Evolutionary conservation across 2,329 filamentous ascomycete genomes (phyloP).

Genomic region (Colletotrichum salicis): DNA sequence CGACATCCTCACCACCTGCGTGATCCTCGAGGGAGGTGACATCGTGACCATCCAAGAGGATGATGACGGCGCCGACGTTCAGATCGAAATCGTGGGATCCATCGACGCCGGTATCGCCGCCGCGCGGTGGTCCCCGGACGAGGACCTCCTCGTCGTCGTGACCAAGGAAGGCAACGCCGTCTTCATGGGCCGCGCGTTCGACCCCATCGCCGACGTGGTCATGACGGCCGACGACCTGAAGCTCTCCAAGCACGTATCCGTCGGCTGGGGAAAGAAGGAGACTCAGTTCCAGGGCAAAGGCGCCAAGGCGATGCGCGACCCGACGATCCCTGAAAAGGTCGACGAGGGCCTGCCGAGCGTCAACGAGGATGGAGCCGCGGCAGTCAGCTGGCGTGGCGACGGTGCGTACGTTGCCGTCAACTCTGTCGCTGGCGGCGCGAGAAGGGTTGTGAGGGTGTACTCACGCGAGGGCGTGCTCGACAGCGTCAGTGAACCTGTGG

Average conservation of each 20-base stretch:
- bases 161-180: conserved; percentile 83
- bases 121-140: conserved; percentile 93
- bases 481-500: conserved; percentile 93
- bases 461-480: conserved; percentile 90
- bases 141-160: conserved; percentile 86
- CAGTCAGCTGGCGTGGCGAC: conserved; percentile 93
- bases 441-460: conserved; percentile 89
- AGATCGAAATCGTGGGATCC: conserved; percentile 94
- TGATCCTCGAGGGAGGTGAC: conserved; percentile 90
- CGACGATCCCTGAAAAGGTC: conserved; percentile 91
- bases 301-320: conserved; percentile 86
- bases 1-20: conserved; percentile 79
- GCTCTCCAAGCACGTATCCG: conserved; percentile 92
- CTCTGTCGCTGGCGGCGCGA: conserved; percentile 72
- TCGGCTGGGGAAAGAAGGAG: conserved; percentile 98
- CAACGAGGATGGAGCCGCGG: conserved; percentile 76
- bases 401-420: conserved; percentile 92
- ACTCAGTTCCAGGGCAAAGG: conserved; percentile 96
- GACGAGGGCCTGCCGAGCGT: conserved; percentile 83
- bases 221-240: conserved; percentile 82
- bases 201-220: conserved; percentile 79
- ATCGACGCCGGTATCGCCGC: conserved; percentile 92
- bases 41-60: conserved; percentile 86
- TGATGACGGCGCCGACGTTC: conserved; percentile 63
- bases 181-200: conserved; percentile 93